A percentile compares a stretch with the other conserved stretches of the same genome.
These are phyloP conservation scores for Coriaria nepalensis DNA, from an alignment of 306 rosid genomes.

Conservation along the genomic window DNA sequence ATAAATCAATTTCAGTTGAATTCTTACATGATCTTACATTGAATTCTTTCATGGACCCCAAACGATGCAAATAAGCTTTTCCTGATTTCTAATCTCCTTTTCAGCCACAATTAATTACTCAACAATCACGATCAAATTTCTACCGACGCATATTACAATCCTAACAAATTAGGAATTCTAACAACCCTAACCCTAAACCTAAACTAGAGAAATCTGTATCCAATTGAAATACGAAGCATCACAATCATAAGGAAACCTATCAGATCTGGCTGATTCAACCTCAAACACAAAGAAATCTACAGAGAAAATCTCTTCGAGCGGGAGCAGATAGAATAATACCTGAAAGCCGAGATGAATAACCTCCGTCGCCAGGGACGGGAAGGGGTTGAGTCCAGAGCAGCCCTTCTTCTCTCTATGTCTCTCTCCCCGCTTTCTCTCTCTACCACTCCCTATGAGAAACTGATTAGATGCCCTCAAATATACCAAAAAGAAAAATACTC, in stretches of 20 bases:
- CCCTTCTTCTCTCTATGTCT: constrained; percentile 13
- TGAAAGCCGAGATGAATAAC: constrained; percentile 62
- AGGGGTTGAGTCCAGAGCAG: constrained; percentile 81
- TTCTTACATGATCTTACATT: too few species aligned
- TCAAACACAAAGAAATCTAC: neutral
- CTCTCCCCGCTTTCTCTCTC: neutral
- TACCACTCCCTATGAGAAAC: neutral
- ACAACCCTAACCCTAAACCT: neutral
- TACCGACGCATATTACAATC: too few species aligned
- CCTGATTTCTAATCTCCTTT: too few species aligned
- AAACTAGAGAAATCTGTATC: neutral
- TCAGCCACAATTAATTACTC: too few species aligned
- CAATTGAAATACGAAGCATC: neutral
- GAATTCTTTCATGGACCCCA: too few species aligned
- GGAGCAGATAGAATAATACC: constrained; percentile 25
- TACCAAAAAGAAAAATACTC: too few species aligned
- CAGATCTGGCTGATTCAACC: constrained; percentile 13
- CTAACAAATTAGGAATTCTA: too few species aligned
- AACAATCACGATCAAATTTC: too few species aligned
- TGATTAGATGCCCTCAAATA: neutral
- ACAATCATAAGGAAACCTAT: neutral
- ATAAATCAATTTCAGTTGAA: too few species aligned
- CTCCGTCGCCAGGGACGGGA: constrained; percentile 96
- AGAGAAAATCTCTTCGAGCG: neutral
- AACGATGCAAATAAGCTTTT: too few species aligned